Evolutionary conservation across 768 basidiomycete genomes (phyloP), one percentile per base, ranked within the genome.

Genomic region (Lentinula boryana): DNA sequence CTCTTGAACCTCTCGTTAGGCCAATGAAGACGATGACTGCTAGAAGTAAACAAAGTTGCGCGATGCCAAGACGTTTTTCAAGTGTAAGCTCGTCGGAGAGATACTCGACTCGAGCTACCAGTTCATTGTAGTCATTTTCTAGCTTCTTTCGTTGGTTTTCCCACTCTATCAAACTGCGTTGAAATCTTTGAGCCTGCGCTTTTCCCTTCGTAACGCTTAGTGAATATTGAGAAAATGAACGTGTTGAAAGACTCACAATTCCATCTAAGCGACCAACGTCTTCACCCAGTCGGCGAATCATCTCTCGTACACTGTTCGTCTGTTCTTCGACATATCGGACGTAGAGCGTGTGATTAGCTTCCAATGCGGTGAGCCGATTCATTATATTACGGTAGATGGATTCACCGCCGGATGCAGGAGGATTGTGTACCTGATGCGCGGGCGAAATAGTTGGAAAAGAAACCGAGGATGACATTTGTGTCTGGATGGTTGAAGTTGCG

Each of bases 331-430:
- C 86, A 69, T 97, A 98, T 16, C 85, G 73, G 21, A 86, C 82
- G 48, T 92, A 88, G 3, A 98, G 78, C 0, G 92, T 92, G 52
- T 94, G 89, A 66, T 95, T 97, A 8, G 82, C 82, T 71, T 98
- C 95, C 13, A 98, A 80, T 5, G 85, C 83, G 2, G 84, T 83
- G 10, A 99, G 80, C 6, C 95, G 87, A 66, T 97, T 96, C 86
- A 95, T 95, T 65, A 98, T 99, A 12, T 89, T 92, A 7, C 94
- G 88, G 67, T 97, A 98, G 64, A 99, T 95, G 1, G 93, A 95
- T 70, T 99, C 97, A 23, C 91, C 92, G 12, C 82, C 79, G 0
- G 72, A 65, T 7, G 67, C 40, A 23, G 55, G 38, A 5, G 55
- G 60, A 13, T 21, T 46, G 61, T 43, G 21, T 56, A 60, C 40